Conservation (phyloP, 805 yeast genomes). For the Myxozyma neotropica region DNA sequence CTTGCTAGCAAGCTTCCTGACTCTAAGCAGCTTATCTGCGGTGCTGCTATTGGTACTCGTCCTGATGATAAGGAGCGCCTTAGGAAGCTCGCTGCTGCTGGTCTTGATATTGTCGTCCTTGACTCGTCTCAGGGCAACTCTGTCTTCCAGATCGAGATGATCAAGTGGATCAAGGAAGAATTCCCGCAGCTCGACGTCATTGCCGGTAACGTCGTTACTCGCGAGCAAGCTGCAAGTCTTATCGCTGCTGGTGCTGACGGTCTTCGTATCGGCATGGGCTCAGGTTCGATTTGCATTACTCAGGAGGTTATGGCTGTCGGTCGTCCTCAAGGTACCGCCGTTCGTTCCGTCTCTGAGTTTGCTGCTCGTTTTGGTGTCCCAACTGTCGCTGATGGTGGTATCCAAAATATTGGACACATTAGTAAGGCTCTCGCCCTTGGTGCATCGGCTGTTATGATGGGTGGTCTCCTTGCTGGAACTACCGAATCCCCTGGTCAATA, state of each 20-base stretch:
- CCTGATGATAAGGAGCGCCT: slow-evolving; percentile 86
- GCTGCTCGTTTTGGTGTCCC: slow-evolving; percentile 97
- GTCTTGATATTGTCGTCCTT: slow-evolving; percentile 91
- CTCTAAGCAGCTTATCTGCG: slow-evolving; percentile 95
- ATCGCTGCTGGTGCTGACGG: slow-evolving; percentile 97
- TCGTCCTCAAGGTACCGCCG: slow-evolving; percentile 99
- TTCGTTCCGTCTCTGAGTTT: slow-evolving; percentile 88
- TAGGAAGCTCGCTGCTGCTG: slow-evolving; percentile 83
- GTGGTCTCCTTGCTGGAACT: slow-evolving; percentile 98
- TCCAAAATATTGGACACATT: slow-evolving; percentile 97
- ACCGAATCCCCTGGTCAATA: slow-evolving; percentile 98
- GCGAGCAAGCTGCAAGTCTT: slow-evolving; percentile 97
- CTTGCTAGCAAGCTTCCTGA: slow-evolving; percentile 89
- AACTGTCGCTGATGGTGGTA: slow-evolving; percentile 99
- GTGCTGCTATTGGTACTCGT: slow-evolving; percentile 97
- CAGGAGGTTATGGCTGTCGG: slow-evolving; percentile 99
- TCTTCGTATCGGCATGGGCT: slow-evolving; percentile 99
- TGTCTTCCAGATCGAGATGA: slow-evolving; percentile 88
- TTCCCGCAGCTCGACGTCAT: slow-evolving; percentile 82
- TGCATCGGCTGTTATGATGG: slow-evolving; percentile 99
- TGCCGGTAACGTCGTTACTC: slow-evolving; percentile 98
- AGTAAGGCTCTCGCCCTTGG: slow-evolving; percentile 96
- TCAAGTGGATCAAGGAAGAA: slow-evolving; percentile 82
- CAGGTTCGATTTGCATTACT: slow-evolving; percentile 98
- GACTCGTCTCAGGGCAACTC: slow-evolving; percentile 99